Base-by-base conservation (phyloP, 108 stramenopile species). In the Skeletonema tropicum region DNA sequence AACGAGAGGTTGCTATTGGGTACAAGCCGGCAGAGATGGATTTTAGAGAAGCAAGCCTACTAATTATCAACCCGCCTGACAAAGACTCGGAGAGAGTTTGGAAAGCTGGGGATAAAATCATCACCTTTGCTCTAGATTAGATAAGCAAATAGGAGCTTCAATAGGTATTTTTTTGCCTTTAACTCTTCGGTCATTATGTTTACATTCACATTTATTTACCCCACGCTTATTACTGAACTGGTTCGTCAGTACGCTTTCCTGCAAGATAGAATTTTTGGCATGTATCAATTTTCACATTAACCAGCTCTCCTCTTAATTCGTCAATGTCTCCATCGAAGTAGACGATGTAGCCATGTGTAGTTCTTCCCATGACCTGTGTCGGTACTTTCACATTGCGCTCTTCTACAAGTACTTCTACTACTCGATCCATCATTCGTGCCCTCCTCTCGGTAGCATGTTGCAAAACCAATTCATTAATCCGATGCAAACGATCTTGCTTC, bases 381-480 rank as follows among this genome's bases (percentile, higher is more conserved):
- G 97, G 94, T 6, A 89, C 75, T 61, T 90, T 92, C n/a, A 94
- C 85, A 80, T 99, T 97, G 25, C 96, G 77, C 73, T 96, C 96
- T 66, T 99, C 98, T 15, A 99, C 96, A 57, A 99, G 73, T 12
- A 99, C 91, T 73, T 97, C 94, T 25, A 92, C 92, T 2, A 88
- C 87, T 58, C 90, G 62, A n/a, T 94, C 97, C 76, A 96, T 68
- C 93, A 97, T 94, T 30, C 96, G 80, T 30, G 94, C 91, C 66
- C 95, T 89, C 58, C 98, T 74, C 82, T 97, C 93, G 23, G 87
- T 80, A 6, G 97, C 98, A 75, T 97, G 97, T 59, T 85, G 64
- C 73, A 89, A 71, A 35, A 92, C 92, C 73, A 98, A 71, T 48
- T 79, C 87, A 71, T 97, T 97, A 64, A 99, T 95, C 61, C 96